Evolutionary conservation across 495 filamentous ascomycete genomes (phyloP).

Genomic region (Pyrenula aspistea): DNA sequence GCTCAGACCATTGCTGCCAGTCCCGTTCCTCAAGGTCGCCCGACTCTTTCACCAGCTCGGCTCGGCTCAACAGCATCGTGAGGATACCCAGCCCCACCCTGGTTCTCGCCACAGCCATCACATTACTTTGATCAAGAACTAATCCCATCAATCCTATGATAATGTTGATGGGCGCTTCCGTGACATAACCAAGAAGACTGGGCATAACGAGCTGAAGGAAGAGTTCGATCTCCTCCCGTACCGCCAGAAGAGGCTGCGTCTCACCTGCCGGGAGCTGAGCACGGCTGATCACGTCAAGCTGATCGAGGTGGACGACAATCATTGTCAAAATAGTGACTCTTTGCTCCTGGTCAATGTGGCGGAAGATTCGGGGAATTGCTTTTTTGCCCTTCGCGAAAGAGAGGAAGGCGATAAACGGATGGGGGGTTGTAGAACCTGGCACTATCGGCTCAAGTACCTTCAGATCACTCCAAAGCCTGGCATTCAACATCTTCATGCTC

Average conservation of each 20-base stretch:
- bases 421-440: conserved; percentile 53
- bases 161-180: conserved; percentile 80
- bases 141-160: conserved; percentile 80
- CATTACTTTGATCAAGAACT: conserved; percentile 68
- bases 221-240: conserved; percentile 84
- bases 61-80: conserved; percentile 88
- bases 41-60: conserved; percentile 80
- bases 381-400: conserved; percentile 95
- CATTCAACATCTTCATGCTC: conserved; percentile 59
- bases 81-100: conserved; percentile 79
- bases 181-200: conserved; percentile 73
- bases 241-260: conserved; percentile 52
- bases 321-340: conserved; percentile 89
- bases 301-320: conserved; percentile 88
- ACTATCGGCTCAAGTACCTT: conserved; percentile 88
- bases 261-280: conserved; percentile 60
- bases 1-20: conserved; percentile 71
- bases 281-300: conserved; percentile 74
- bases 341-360: conserved; percentile 82
- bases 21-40: conserved; percentile 55
- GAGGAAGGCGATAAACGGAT: conserved; percentile 94
- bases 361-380: conserved; percentile 86
- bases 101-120: conserved; percentile 65
- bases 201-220: conserved; percentile 83
- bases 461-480: conserved; percentile 68